phyloP scores from a whole-genome alignment of 495 filamentous ascomycete genomes.

The Parachaetomium inaequale region DNA sequence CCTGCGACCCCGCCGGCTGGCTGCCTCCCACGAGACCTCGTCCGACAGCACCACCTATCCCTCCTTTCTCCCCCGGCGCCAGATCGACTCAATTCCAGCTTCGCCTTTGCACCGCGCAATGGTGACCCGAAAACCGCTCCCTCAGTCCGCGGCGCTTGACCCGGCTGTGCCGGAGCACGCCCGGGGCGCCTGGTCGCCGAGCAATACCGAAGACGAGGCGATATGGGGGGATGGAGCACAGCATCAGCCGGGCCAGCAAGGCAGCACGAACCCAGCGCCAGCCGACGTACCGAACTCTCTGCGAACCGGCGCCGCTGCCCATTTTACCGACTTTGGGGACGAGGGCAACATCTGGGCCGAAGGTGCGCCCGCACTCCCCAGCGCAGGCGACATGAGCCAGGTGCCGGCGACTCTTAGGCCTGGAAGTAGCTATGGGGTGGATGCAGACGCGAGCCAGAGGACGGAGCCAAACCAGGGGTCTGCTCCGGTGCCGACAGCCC shows the following conservation, averaged over 20 bases:
- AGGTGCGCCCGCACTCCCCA: not conserved
- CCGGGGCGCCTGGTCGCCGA: slow-evolving; percentile 35
- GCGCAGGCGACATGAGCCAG: slow-evolving; percentile 16
- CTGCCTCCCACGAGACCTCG: not conserved
- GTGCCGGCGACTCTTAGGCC: slow-evolving; percentile 26
- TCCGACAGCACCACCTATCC: not conserved
- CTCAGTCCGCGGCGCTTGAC: slow-evolving; percentile 30
- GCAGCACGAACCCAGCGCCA: not conserved
- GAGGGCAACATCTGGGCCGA: slow-evolving; percentile 29
- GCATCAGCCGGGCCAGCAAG: not conserved
- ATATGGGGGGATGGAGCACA: slow-evolving; percentile 35
- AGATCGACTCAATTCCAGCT: not conserved
- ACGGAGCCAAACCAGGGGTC: slow-evolving; percentile 17
- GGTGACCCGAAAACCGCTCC: slow-evolving; percentile 40
- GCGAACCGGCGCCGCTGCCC: slow-evolving; percentile 26
- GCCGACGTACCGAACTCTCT: slow-evolving; percentile 29
- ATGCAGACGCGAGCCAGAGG: slow-evolving; percentile 14
- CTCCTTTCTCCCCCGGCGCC: not conserved
- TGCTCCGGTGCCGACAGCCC: slow-evolving; percentile 30
- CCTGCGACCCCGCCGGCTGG: not conserved
- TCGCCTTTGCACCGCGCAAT: slow-evolving; percentile 12
- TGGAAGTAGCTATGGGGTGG: slow-evolving; percentile 18
- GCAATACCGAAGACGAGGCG: slow-evolving; percentile 34
- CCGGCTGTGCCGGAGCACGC: slow-evolving; percentile 27
- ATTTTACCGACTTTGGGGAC: slow-evolving; percentile 20